Evolutionary conservation across 2,329 filamentous ascomycete species (phyloP), one percentile per base, ranked within the genome.

Genomic region (Trichophyton verrucosum): DNA sequence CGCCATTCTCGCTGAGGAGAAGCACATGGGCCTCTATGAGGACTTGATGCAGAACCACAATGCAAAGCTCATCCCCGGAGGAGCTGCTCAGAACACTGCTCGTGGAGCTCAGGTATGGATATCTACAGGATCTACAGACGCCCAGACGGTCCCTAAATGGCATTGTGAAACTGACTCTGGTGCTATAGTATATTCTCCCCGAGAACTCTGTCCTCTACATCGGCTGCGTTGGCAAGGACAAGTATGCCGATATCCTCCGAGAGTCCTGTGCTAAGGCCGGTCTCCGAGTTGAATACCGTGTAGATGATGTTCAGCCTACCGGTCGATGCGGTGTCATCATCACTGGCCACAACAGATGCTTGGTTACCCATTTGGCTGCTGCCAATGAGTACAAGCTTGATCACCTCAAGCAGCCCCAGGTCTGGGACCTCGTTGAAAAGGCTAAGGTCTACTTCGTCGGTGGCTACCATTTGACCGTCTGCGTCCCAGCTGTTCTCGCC

Each of bases 381-480:
- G 94, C 94, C 68, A 99, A 99, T 81, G 88, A 91, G 80, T 99
- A 99, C 80, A 92, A 92, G 77, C 75, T 96, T 59, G 90, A 94
- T 65, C 94, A 99, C 76, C 79, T 99, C 74, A 90, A 95, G 84
- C 84, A 85, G 74, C 87, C 89, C 60, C 85, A 92, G 77, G 87
- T 97, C 76, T 99, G 94, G 94, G 82, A 84, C 67, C 82, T 96
- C 58, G 94, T 94, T 63, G 85, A 97, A 83, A 85, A 87, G 69
- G 91, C 92, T 61, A 83, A 91, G 72, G 81, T 88, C 69, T 96
- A 86, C 82, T 99, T 96, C 72, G 86, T 99, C 64, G 94, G 94
- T 71, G 94, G 94, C 53, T 99, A 91, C 81, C 94, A 99, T 81
- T 84, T 99, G 80, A 99, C 94, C 47, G 94, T 99, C 71, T 96